These are phyloP conservation scores for Phytophthora megakarya DNA, from an alignment of 352 stramenopile genomes.

Conservation along the genomic window DNA sequence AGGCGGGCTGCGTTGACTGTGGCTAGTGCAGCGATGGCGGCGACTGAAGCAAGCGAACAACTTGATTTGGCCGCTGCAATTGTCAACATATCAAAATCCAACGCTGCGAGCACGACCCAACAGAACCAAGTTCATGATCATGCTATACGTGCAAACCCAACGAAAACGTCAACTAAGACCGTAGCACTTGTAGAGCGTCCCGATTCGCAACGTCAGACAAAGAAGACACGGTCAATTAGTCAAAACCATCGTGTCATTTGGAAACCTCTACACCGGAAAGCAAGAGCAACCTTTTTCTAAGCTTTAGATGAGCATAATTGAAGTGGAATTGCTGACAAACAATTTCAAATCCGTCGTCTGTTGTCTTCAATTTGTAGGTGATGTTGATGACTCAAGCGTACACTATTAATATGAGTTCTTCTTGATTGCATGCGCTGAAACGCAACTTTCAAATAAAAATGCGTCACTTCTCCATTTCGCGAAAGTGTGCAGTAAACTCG, in stretches of 20 bases:
- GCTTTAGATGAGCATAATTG: neutral
- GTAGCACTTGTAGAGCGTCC: neutral
- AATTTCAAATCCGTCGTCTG: no score
- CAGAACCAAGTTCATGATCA: neutral
- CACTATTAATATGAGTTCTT: no score
- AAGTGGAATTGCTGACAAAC: no score
- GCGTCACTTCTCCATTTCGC: no score
- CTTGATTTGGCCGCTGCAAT: slow-evolving; percentile 36
- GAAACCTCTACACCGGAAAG: slow-evolving; percentile 38
- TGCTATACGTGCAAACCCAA: neutral
- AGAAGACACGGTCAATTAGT: slow-evolving; percentile 1
- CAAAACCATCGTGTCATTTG: slow-evolving; percentile 11
- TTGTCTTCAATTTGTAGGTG: no score
- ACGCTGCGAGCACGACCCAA: slow-evolving; percentile 13
- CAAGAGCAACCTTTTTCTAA: slow-evolving; percentile 4
- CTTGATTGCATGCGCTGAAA: no score
- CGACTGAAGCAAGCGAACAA: slow-evolving; percentile 24
- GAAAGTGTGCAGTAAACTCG: no score
- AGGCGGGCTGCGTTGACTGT: slow-evolving; percentile 27
- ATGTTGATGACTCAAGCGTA: no score
- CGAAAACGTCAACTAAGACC: neutral
- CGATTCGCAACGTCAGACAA: neutral
- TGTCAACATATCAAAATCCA: slow-evolving; percentile 31
- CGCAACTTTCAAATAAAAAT: no score
- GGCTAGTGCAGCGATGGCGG: slow-evolving; percentile 19